Conservation (phyloP, 495 filamentous ascomycete species). For the Xeromyces bisporus region DNA sequence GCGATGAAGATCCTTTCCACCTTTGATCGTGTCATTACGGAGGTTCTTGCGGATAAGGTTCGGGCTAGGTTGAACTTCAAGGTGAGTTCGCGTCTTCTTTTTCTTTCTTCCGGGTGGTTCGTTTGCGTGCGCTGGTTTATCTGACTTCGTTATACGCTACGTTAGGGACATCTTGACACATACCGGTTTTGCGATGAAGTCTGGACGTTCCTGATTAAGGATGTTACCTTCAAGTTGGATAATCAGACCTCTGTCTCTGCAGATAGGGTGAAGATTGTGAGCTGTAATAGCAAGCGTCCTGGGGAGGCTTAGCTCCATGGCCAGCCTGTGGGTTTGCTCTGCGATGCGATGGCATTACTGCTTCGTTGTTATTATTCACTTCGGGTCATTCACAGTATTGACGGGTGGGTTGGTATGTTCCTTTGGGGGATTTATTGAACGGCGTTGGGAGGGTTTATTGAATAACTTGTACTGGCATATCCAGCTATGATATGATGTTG, state of each 20-base stretch:
- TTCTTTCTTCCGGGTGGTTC: not conserved
- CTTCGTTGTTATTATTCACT: slow-evolving; percentile 1
- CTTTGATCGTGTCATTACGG: slow-evolving; percentile 79
- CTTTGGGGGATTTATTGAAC: no score
- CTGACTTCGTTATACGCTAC: not conserved
- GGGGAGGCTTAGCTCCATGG: slow-evolving; percentile 56
- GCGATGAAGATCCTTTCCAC: slow-evolving; percentile 94
- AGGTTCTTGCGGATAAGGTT: slow-evolving; percentile 77
- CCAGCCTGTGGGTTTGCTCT: no score
- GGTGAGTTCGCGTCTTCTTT: slow-evolving; percentile 35
- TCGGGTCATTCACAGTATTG: no score
- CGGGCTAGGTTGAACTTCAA: slow-evolving; percentile 88
- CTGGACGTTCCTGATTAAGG: slow-evolving; percentile 98
- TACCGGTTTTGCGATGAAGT: slow-evolving; percentile 99
- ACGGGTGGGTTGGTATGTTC: no score
- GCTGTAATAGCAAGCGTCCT: slow-evolving; percentile 75
- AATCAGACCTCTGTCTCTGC: slow-evolving; percentile 46
- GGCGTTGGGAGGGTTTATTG: no score
- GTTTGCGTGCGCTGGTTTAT: not conserved
- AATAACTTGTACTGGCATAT: no score
- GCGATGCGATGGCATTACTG: slow-evolving; percentile 1
- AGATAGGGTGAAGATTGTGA: slow-evolving; percentile 94
- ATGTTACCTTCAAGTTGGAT: slow-evolving; percentile 93
- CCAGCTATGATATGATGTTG: slow-evolving; percentile 1
- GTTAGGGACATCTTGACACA: slow-evolving; percentile 87